phyloP scores from a whole-genome alignment of 1,139 yeast genomes.

The Insectozyma bohioensis region DNA sequence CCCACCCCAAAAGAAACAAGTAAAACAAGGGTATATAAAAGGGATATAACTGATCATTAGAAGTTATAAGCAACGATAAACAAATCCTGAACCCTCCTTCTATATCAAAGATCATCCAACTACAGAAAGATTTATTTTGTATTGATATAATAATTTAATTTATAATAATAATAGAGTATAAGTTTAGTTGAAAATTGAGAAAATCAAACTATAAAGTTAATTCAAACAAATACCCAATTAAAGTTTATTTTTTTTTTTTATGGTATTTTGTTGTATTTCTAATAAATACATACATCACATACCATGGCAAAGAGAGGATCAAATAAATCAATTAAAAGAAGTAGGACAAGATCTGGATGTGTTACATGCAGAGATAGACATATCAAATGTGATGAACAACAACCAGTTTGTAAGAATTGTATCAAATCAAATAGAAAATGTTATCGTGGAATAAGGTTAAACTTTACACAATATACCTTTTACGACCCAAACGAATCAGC shows the following conservation, averaged over 20 bases:
- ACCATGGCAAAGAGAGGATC: conserved; percentile 18
- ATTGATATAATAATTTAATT: too few relatives aligned
- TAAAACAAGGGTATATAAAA: too few relatives aligned
- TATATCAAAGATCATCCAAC: too few relatives aligned
- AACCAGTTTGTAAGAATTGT: conserved; percentile 47
- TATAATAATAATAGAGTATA: too few relatives aligned
- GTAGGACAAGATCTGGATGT: conserved; percentile 47
- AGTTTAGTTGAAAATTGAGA: neutral
- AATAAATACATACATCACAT: neutral
- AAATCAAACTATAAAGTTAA: too few relatives aligned
- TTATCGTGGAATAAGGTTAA: conserved; percentile 44
- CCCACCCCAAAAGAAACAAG: too few relatives aligned
- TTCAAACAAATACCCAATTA: neutral
- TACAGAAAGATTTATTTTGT: too few relatives aligned
- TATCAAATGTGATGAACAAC: conserved; percentile 50
- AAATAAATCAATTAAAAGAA: conserved; percentile 23
- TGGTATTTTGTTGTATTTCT: too few relatives aligned
- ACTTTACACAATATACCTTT: conserved; percentile 45
- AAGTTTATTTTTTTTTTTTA: neutral
- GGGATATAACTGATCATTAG: too few relatives aligned
- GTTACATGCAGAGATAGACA: conserved; percentile 50
- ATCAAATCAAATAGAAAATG: conserved; percentile 43
- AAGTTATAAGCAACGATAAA: too few relatives aligned
- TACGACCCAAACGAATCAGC: conserved; percentile 31
- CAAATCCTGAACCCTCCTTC: too few relatives aligned